Evolutionary conservation across 345 rosid species (phyloP).

Genomic region (Murraya koenigii): DNA sequence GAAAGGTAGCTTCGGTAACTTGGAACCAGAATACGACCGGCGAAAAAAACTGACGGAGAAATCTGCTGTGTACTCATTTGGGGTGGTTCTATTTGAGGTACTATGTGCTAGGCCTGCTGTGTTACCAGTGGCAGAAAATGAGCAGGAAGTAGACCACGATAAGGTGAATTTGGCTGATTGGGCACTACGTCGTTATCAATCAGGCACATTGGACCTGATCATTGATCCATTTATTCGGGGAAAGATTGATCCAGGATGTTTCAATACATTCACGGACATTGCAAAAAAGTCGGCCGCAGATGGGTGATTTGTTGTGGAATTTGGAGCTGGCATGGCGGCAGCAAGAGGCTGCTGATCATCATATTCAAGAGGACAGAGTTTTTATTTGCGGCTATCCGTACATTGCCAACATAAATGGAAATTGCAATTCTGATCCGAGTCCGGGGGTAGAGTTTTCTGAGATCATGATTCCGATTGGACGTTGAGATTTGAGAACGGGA

Average conservation of each 20-base stretch:
- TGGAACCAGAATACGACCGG: conserved; percentile 39
- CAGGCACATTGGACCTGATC: conserved; percentile 20
- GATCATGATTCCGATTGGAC: not conserved
- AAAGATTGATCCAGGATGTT: conserved; percentile 16
- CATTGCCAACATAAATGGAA: no score
- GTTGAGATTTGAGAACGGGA: not conserved
- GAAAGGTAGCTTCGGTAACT: conserved; percentile 37
- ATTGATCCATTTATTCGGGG: conserved; percentile 30
- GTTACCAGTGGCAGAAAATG: not conserved
- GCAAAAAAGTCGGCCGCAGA: conserved; percentile 17
- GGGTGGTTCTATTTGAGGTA: conserved; percentile 34
- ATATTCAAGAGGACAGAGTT: not conserved
- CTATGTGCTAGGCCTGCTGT: conserved; percentile 31
- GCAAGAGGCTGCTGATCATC: not conserved
- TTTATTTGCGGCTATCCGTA: not conserved
- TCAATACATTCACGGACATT: conserved; percentile 13
- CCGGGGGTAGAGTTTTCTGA: conserved; percentile 3
- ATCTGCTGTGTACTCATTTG: conserved; percentile 34
- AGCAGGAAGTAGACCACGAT: conserved; percentile 8
- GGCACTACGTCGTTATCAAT: conserved; percentile 19
- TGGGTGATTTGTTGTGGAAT: conserved; percentile 23
- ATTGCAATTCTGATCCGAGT: not conserved
- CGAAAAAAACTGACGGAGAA: conserved; percentile 29
- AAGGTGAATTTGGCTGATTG: conserved; percentile 29
- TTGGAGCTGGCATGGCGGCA: conserved; percentile 20